Evolutionary conservation across 495 filamentous ascomycete genomes (phyloP), one percentile per base, ranked within the genome.

Genomic region (Sporormia fimetaria): DNA sequence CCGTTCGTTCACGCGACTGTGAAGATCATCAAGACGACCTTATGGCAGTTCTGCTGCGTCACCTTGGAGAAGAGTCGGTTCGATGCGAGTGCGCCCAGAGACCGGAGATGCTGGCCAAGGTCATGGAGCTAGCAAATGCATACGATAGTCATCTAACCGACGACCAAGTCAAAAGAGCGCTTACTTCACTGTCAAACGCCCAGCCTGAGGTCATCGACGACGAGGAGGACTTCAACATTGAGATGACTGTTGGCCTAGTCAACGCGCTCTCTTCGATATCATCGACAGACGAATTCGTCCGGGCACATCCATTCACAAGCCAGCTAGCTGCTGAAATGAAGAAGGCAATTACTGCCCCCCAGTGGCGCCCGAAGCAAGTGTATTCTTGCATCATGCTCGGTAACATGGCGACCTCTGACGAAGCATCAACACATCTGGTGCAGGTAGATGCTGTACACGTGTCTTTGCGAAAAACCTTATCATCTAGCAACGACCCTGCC

Each of bases 361-460:
- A n/a, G n/a, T n/a, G n/a, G n/a, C n/a, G n/a, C n/a, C n/a, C n/a
- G n/a, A n/a, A n/a, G n/a, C n/a, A n/a, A 8, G 45, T 55, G 3
- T 51, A 37, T 22, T 42, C 33, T 10, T 55, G 47, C 32, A 33
- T 51, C 18, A 47, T 51, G 2, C 47, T 55, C 12, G 51, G 47
- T 12, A 55, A 55, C 22, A 31, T 55, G 2, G 51, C 51, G 11
- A 47, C 46, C 11, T 51, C 51, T 7, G 47, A 55, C 23, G 7
- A 47, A 15, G 29, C 31, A 0, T 47, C 26, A 9, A 44, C 44
- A 3, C 22, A 46, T 6, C 42, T 55, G 42, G 47, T 51, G 15
- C 32, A 54, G 34, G 31, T 43, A 4, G 33, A 37, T 24, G 28
- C 26, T 12, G 8, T 55, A 11, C 38, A 51, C 27, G 8, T 35